phyloP scores from a whole-genome alignment of 2,329 filamentous ascomycete genomes.

The Epichloe sibirici region DNA sequence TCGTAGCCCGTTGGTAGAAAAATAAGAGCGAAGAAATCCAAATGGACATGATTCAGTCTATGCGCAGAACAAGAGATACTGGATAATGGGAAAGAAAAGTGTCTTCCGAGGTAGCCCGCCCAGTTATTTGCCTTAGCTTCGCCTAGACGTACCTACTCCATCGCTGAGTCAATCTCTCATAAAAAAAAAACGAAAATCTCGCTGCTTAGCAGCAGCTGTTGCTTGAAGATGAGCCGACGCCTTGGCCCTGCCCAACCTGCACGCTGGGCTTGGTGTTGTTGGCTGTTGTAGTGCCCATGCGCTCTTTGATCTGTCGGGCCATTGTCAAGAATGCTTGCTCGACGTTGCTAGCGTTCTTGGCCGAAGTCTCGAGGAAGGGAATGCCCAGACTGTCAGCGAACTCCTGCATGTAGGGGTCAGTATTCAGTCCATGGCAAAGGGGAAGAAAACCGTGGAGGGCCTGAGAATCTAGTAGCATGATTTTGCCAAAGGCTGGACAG shows the following conservation, averaged over 20 bases:
- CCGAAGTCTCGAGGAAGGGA: slow-evolving; percentile 97
- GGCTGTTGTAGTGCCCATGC: slow-evolving; percentile 90
- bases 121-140: slow-evolving; percentile 18
- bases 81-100: slow-evolving; percentile 16
- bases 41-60: slow-evolving; percentile 24
- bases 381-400: slow-evolving; percentile 98
- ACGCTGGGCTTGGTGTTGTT: slow-evolving; percentile 99
- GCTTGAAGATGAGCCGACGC: slow-evolving; percentile 76
- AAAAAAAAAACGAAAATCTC: neutral
- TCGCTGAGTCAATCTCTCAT: neutral
- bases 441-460: neutral
- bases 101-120: slow-evolving; percentile 11
- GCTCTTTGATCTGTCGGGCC: slow-evolving; percentile 99
- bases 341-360: slow-evolving; percentile 99
- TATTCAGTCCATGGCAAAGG: neutral
- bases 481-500: neutral
- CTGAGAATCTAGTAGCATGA: no score
- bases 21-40: slow-evolving; percentile 15
- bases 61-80: slow-evolving; percentile 19
- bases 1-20: slow-evolving; percentile 3
- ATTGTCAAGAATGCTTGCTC: slow-evolving; percentile 99
- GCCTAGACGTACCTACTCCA: slow-evolving; percentile 7
- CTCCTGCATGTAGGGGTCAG: slow-evolving; percentile 48
- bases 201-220: slow-evolving; percentile 76
- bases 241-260: slow-evolving; percentile 88